A percentile compares a stretch with the other conserved stretches of the same genome.
Conservation (phyloP, 306 rosid species). For the Quercus ilex region DNA sequence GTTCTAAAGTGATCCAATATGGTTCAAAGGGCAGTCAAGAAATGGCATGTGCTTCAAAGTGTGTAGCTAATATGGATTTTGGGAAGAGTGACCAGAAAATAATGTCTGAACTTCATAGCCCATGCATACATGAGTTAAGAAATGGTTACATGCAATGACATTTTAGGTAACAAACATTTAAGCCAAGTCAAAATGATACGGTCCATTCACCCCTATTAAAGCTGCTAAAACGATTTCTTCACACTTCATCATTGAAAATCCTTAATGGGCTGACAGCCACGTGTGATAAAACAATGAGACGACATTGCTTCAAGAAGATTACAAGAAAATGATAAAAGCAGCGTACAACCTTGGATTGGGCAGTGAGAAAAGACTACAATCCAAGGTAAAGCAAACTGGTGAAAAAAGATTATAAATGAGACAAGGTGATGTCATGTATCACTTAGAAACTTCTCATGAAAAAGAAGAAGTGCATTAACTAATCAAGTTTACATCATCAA, state of each 20-base stretch:
- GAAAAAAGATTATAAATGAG: background rate
- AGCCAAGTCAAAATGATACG: background rate
- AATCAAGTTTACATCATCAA: background rate
- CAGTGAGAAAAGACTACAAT: background rate
- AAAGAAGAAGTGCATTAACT: background rate
- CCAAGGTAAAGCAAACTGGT: background rate
- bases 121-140: background rate
- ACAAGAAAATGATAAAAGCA: background rate
- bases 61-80: background rate
- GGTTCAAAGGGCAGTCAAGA: background rate
- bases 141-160: background rate
- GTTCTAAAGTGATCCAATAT: background rate
- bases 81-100: background rate
- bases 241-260: background rate
- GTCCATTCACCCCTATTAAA: background rate
- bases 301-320: background rate
- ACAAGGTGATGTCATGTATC: background rate
- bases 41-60: background rate
- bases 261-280: background rate
- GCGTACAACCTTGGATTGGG: background rate
- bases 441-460: background rate
- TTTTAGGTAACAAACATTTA: background rate
- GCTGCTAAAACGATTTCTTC: background rate
- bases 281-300: background rate
- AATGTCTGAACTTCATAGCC: too few species aligned